Base-by-base conservation (phyloP, 179 eudicot genomes). In the Beta lomatogona region DNA sequence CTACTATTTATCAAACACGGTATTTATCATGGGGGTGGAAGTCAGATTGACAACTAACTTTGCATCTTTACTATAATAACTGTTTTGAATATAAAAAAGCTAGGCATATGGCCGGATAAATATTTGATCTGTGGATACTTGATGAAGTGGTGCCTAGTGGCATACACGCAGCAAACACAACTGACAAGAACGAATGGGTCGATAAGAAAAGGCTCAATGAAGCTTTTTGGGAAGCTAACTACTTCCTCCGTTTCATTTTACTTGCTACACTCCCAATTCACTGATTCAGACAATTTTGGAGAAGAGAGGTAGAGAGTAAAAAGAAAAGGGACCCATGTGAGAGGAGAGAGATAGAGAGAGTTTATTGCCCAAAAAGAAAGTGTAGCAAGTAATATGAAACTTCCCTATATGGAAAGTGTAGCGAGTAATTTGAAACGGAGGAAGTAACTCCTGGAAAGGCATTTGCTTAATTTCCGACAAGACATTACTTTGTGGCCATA, bases 111-210 rank as follows among this genome's bases (percentile, higher is more conserved):
- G 41, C 41, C 0, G 48, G 11, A 67, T 67, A 13, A 67, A 36
- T 31, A 67, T 67, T 67, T 36, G 71, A 46, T 15, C 28, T 22
- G 16, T 13, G 3, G 18, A 31, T 13, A 65, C 28, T 25, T 25
- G 28, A 1, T 25, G 28, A 64, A 1, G 10, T 65, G 10, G 36
- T 65, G 70, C 44, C 71, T 36, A 31, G 71, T 36, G 21, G 18
- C 48, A 67, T 67, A n/a, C 71, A 67, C 71, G 46, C 45, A 67
- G 7, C 48, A 67, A 67, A 67, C 71, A 36, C 41, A 36, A 36
- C 41, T 3, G 41, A 36, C 3, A 67, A 67, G 21, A 67, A 31
- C 9, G 31, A 67, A 14, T 67, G 71, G 71, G 48, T 67, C 50
- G 6, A 67, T 36, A 64, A 64, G 36, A 64, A 36, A 31, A 15